Base-by-base conservation (phyloP, 805 yeast genomes). In the Hanseniaspora singularis region DNA sequence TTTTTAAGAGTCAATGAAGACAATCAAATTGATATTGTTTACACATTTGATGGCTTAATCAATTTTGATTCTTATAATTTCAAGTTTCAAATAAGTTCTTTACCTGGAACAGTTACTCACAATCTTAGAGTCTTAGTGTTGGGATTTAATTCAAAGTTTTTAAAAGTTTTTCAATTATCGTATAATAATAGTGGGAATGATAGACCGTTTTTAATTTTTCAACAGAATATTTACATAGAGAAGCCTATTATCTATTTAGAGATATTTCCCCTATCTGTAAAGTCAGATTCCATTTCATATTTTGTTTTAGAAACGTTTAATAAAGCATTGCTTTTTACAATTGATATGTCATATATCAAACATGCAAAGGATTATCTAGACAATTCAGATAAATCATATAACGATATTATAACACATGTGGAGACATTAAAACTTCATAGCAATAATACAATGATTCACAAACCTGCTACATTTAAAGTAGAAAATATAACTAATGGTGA, bases 311-410 rank as follows among this genome's bases (percentile, higher is more conserved):
- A 24, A 24, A 31, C 26, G 7, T 2, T 14, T 5, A 3, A 12
- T 3, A 28, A 14, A 4, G n/a, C 22, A 3, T 20, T 18, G 14
- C 14, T 44, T 12, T 28, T 44, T n/a, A 44, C 48, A 3, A 15
- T 44, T 15, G 39, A 39, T 11, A 44, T 37, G 40, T 10, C 28
- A 5, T 37, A 44, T 19, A 44, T 44, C 4, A 28, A 27, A 30
- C n/a, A 37, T 31, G 41, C 34, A 3, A 5, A 31, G 8, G 18
- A 31, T 3, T 44, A 44, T 30, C 18, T 40, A 3, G 11, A 26
- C 10, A 26, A 26, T 8, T 8, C 28, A 26, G 11, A 26, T 26
- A 11, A 8, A 26, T 8, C 14, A 16, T 33, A 44, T n/a, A 19
- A 26, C n/a, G 41, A 31, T 1, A 11, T 37, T 9, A 18, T 44